Evolutionary conservation across 306 rosid genomes (phyloP), one percentile per base, ranked within the genome.

Genomic region (Prunus davidiana): DNA sequence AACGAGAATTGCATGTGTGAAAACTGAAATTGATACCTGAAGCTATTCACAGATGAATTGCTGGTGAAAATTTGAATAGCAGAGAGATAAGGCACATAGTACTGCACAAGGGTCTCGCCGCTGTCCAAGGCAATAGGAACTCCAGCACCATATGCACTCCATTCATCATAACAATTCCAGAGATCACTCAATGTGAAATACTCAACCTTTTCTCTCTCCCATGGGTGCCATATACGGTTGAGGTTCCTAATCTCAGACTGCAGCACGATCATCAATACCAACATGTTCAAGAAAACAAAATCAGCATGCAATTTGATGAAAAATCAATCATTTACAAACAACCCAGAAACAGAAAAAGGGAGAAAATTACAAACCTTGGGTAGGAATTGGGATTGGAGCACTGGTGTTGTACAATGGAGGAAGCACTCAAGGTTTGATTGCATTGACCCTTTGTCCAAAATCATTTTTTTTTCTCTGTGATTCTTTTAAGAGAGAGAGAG

Each of bases 81-180:
- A 32, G 99, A 96, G 82, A 96, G 99, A 77, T 96, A 96, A 69
- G 99, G 99, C 4, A 92, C 99, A 73, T 92, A 96, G 82, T 91
- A 96, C 81, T 96, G 99, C 38, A 90, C 92, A 63, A 96, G 93
- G 12, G 89, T 88, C 11, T 96, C 97, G n/a, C 88, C 93, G 76
- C 83, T 76, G 89, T 73, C 75, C 72, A 92, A 74, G 69, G 81
- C 51, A 61, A 96, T 85, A 0, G 93, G 93, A 60, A 96, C 99
- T 77, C 96, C 97, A 18, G 97, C 92, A 8, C 99, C 99, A 66
- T 96, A 96, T 0, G 96, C 99, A 79, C 99, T 96, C 96, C 93
- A 91, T 87, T 96, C 97, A 71, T 89, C 92, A 58, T 77, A 96
- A 58, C 89, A 76, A 65, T 91, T 87, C 99, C 99, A 96, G 12